Conservation (phyloP, 2,329 filamentous ascomycete genomes). For the Neopestalotiopsis sp. region DNA sequence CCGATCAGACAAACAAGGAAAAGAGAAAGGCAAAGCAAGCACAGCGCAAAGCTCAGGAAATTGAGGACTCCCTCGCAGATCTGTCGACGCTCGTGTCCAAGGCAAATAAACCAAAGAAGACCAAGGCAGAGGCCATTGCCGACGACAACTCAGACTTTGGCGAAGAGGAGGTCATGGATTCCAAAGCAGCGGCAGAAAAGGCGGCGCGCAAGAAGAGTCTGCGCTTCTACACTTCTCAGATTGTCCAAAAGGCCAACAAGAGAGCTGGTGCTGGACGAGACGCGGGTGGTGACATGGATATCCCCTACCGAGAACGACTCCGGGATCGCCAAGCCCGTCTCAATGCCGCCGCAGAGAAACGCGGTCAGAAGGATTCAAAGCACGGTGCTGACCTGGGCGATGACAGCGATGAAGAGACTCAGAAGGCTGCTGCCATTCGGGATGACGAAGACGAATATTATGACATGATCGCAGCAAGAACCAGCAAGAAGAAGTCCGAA, state of each 20-base stretch:
- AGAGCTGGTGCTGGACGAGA: conserved; percentile 75
- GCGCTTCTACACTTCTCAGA: conserved; percentile 97
- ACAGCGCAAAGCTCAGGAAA: conserved; percentile 56
- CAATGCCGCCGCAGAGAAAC: conserved; percentile 85
- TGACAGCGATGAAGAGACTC: conserved; percentile 72
- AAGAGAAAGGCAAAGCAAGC: conserved; percentile 44
- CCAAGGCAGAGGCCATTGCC: conserved; percentile 46
- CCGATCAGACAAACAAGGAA: conserved; percentile 24
- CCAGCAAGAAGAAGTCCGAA: conserved; percentile 76
- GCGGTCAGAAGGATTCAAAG: conserved; percentile 71
- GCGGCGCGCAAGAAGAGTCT: conserved; percentile 88
- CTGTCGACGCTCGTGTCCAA: conserved; percentile 67
- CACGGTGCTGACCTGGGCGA: conserved; percentile 71
- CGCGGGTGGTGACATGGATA: conserved; percentile 79
- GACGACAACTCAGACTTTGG: conserved; percentile 88
- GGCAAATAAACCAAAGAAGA: conserved; percentile 51
- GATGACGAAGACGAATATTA: conserved; percentile 78
- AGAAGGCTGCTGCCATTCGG: conserved; percentile 55
- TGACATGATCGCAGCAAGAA: conserved; percentile 77
- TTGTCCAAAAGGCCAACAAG: conserved; percentile 92
- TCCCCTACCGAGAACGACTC: conserved; percentile 88
- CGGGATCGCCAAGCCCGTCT: conserved; percentile 85
- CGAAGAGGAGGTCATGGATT: conserved; percentile 82
- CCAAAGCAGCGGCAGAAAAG: conserved; percentile 83
- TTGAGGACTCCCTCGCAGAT: conserved; percentile 74